phyloP scores from a whole-genome alignment of 2,329 filamentous ascomycete genomes.

The Phyllosticta citribraziliensis region DNA sequence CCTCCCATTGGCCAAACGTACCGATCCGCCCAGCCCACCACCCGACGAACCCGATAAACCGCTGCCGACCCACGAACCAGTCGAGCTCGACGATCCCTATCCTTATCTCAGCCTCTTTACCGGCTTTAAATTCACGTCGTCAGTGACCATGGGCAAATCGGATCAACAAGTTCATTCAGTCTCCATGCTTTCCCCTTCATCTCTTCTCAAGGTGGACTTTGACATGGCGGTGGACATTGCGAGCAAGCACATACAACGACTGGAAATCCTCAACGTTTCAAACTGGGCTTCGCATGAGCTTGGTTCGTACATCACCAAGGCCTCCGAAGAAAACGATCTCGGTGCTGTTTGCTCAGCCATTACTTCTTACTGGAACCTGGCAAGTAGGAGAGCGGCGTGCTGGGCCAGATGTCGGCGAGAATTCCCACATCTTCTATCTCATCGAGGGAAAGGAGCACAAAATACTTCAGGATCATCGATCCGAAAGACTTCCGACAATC shows the following conservation, averaged over 20 bases:
- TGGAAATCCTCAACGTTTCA: conserved; percentile 48
- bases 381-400: conserved; percentile 50
- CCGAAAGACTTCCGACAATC: conserved; percentile 17
- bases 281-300: conserved; percentile 51
- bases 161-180: conserved; percentile 40
- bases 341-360: conserved; percentile 57
- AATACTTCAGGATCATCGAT: not conserved
- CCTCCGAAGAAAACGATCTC: conserved; percentile 41
- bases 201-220: conserved; percentile 49
- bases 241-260: conserved; percentile 39
- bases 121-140: conserved; percentile 52
- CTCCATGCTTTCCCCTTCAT: conserved; percentile 39
- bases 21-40: conserved; percentile 21
- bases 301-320: conserved; percentile 39
- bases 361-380: conserved; percentile 56
- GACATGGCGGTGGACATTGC: conserved; percentile 47
- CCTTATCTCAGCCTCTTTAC: conserved; percentile 64
- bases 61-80: conserved; percentile 51
- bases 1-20: conserved; percentile 26
- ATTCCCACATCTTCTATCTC: conserved; percentile 27
- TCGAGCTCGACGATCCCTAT: conserved; percentile 55
- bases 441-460: not conserved
- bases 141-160: conserved; percentile 9
- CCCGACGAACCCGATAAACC: conserved; percentile 25
- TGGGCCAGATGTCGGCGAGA: conserved; percentile 48